Evolutionary conservation across 2,329 filamentous ascomycete species (phyloP).

Genomic region (Fusarium robinianum): DNA sequence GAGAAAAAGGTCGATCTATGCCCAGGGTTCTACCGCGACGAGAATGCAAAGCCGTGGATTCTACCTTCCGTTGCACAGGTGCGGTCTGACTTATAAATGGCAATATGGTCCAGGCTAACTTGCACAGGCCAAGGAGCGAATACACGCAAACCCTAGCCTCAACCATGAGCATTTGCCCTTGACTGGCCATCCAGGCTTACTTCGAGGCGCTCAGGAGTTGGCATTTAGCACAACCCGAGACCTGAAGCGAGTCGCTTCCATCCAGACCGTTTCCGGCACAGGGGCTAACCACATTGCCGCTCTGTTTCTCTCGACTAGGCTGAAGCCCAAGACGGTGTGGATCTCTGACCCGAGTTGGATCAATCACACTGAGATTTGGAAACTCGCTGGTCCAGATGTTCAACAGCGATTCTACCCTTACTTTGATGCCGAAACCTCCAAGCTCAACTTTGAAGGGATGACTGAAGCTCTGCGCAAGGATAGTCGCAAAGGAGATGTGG

Average conservation of each 20-base stretch:
- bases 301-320: slow-evolving; percentile 28
- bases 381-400: slow-evolving; percentile 27
- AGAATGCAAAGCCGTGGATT: slow-evolving; percentile 91
- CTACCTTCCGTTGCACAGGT: slow-evolving; percentile 90
- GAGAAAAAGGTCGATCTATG: slow-evolving; percentile 46
- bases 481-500: slow-evolving; percentile 37
- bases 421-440: slow-evolving; percentile 31
- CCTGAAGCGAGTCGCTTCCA: slow-evolving; percentile 28
- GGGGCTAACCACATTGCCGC: slow-evolving; percentile 43
- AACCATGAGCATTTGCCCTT: slow-evolving; percentile 97
- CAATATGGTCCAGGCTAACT: neutral
- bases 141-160: slow-evolving; percentile 77
- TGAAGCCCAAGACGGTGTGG: slow-evolving; percentile 37
- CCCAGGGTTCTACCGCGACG: slow-evolving; percentile 79
- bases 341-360: slow-evolving; percentile 47
- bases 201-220: slow-evolving; percentile 34
- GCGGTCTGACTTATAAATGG: slow-evolving; percentile 14
- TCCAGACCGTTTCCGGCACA: slow-evolving; percentile 45
- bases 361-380: slow-evolving; percentile 50
- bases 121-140: slow-evolving; percentile 75
- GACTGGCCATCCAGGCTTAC: slow-evolving; percentile 74
- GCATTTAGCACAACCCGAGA: slow-evolving; percentile 25
- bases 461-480: slow-evolving; percentile 29
- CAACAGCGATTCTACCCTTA: slow-evolving; percentile 38
- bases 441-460: slow-evolving; percentile 41